Evolutionary conservation across 2,329 filamentous ascomycete genomes (phyloP).

Genomic region (Colletotrichum orbiculare): DNA sequence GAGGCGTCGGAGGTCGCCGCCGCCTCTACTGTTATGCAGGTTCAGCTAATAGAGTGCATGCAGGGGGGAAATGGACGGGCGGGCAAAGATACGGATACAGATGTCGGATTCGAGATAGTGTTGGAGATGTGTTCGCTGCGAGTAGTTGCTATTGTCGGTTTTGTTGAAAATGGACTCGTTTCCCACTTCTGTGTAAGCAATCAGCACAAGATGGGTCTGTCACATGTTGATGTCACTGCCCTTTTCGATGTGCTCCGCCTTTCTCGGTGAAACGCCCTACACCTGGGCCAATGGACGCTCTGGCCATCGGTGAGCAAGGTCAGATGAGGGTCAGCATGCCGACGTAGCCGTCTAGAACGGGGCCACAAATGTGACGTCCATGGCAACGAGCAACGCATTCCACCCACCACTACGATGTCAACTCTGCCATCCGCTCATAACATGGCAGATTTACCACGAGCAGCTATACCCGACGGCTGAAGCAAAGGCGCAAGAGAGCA

Average conservation of each 20-base stretch:
- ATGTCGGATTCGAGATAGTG: no score
- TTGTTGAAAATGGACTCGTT: no score
- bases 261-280: slow-evolving; percentile 23
- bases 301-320: not conserved
- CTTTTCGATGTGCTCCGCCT: slow-evolving; percentile 20
- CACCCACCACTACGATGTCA: not conserved
- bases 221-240: slow-evolving; percentile 15
- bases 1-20: slow-evolving; percentile 34
- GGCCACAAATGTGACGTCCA: slow-evolving; percentile 19
- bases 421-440: not conserved
- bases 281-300: not conserved
- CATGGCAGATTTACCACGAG: not conserved
- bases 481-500: not conserved
- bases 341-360: slow-evolving; percentile 11
- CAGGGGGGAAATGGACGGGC: slow-evolving; percentile 1
- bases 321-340: not conserved
- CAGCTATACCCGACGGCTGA: slow-evolving; percentile 3
- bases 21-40: slow-evolving; percentile 6
- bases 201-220: not conserved
- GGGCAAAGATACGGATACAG: not conserved
- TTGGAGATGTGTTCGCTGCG: no score
- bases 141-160: no score
- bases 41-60: slow-evolving; percentile 13
- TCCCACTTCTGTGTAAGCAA: no score
- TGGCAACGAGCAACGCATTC: slow-evolving; percentile 6